These are phyloP conservation scores for Sarocladium kiliense DNA, from an alignment of 2,329 filamentous ascomycete species.

Conservation along the genomic window DNA sequence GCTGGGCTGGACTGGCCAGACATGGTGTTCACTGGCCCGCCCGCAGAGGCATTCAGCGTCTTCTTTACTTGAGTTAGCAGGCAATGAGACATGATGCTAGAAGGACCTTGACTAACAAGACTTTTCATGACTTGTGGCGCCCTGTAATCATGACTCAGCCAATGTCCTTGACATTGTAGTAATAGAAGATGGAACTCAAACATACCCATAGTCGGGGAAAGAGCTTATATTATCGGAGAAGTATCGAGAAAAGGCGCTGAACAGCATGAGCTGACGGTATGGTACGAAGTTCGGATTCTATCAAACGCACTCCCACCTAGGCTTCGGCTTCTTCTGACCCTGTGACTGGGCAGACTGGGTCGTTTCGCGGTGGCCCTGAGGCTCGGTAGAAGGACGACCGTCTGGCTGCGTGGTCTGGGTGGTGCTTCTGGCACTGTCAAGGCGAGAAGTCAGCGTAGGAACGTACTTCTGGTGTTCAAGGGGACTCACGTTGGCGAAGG, in stretches of 20 bases:
- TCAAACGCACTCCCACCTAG: slow-evolving; percentile 11
- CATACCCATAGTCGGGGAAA: slow-evolving; percentile 38
- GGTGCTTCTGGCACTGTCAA: not conserved
- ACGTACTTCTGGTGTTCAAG: not conserved
- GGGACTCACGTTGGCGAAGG: not conserved
- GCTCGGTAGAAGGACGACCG: not conserved
- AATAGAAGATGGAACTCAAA: not conserved
- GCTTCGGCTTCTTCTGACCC: not conserved
- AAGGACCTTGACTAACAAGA: slow-evolving; percentile 5
- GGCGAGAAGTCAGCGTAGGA: too few relatives aligned
- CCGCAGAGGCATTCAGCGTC: not conserved
- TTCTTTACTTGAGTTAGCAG: slow-evolving; percentile 7
- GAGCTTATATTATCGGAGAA: slow-evolving; percentile 27
- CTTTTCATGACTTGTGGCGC: slow-evolving; percentile 9
- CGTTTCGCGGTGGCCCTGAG: not conserved
- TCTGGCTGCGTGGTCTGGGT: not conserved
- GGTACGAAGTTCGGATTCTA: not conserved
- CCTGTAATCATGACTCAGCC: slow-evolving; percentile 11
- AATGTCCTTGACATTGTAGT: not conserved
- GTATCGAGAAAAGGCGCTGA: slow-evolving; percentile 29
- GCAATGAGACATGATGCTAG: not conserved
- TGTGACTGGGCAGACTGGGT: not conserved
- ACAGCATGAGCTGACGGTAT: slow-evolving; percentile 1
- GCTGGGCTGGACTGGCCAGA: not conserved
- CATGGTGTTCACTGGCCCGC: slow-evolving; percentile 8